phyloP scores from a whole-genome alignment of 805 yeast species.

The Blastobotrys chiropterorum region DNA sequence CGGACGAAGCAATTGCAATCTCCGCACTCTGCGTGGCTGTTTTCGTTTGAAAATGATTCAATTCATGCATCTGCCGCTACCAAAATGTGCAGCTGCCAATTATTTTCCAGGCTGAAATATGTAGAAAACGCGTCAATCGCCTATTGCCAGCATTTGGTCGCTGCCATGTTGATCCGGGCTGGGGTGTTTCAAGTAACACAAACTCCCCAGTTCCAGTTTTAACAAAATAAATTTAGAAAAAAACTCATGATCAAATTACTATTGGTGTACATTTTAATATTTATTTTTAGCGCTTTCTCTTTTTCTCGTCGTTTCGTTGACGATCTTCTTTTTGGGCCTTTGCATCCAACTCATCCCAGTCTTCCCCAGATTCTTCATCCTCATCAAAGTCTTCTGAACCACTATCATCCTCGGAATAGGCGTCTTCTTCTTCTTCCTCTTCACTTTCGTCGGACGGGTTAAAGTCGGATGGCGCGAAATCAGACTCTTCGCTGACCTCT shows the following conservation, averaged over 20 bases:
- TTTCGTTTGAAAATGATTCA: neutral
- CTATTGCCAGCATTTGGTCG: neutral
- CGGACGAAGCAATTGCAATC: neutral
- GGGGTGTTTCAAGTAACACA: no score
- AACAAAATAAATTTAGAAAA: no score
- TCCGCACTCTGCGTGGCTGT: neutral
- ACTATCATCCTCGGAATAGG: conserved; percentile 14
- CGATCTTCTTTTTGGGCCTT: conserved; percentile 39
- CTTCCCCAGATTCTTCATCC: conserved; percentile 27
- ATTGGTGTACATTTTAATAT: no score
- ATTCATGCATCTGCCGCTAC: neutral
- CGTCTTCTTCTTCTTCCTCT: conserved; percentile 30
- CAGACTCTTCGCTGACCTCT: conserved; percentile 63
- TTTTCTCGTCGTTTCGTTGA: conserved; percentile 17
- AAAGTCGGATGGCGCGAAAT: conserved; percentile 56
- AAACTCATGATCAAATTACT: no score
- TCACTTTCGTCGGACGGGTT: conserved; percentile 49
- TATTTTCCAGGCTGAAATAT: neutral
- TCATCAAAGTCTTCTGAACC: conserved; percentile 30
- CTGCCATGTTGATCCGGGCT: neutral
- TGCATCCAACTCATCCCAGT: conserved; percentile 58
- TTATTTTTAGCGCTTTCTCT: conserved; percentile 1
- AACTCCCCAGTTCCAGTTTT: no score
- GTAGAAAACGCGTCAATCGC: neutral
- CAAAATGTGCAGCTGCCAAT: neutral